Conservation (phyloP, 140 eudicot genomes). For the Flaveria floridana region DNA sequence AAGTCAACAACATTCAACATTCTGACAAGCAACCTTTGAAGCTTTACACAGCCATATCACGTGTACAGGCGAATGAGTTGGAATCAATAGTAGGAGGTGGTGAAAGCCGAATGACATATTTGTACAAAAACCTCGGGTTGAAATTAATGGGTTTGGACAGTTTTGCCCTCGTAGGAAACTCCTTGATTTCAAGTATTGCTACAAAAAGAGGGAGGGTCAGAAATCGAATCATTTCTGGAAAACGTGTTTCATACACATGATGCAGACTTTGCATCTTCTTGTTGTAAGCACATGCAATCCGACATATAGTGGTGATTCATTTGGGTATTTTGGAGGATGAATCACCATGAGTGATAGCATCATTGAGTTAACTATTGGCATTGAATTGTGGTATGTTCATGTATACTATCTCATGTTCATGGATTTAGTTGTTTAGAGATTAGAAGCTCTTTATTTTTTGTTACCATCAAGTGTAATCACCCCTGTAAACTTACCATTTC, state of each 20-base stretch:
- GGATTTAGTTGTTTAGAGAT: constrained; percentile 18
- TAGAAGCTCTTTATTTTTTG: constrained; percentile 26
- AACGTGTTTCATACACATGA: constrained; percentile 37
- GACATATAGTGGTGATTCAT: neutral
- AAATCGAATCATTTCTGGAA: constrained; percentile 38
- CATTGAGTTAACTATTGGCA: constrained; percentile 21
- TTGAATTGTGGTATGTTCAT: constrained; percentile 29
- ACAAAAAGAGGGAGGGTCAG: constrained; percentile 68
- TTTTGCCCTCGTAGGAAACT: constrained; percentile 46
- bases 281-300: constrained; percentile 22
- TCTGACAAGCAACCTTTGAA: constrained; percentile 40
- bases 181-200: constrained; percentile 45
- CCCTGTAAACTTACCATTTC: constrained; percentile 33
- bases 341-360: constrained; percentile 17
- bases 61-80: constrained; percentile 71
- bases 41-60: constrained; percentile 64
- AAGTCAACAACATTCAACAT: constrained; percentile 28
- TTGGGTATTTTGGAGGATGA: constrained; percentile 29
- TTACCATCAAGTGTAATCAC: constrained; percentile 26
- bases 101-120: constrained; percentile 41
- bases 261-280: constrained; percentile 16
- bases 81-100: constrained; percentile 49
- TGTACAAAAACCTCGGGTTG: constrained; percentile 57
- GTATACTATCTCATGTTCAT: constrained; percentile 30
- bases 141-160: constrained; percentile 71